phyloP scores from a whole-genome alignment of 305 asterid species.

The Fraxinus greggii region DNA sequence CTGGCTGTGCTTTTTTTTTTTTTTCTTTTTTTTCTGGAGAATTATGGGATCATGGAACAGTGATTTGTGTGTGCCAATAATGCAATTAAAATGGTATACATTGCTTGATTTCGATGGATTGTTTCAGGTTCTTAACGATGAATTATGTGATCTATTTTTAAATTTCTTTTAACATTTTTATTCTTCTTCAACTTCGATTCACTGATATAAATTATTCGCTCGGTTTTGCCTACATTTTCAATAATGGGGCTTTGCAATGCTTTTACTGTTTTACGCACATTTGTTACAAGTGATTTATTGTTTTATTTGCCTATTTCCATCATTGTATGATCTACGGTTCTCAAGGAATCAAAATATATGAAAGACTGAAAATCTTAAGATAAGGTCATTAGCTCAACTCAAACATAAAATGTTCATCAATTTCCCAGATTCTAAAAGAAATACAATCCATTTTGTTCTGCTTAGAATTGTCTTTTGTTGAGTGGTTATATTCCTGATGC shows the following conservation, averaged over 20 bases:
- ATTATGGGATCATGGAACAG: background rate
- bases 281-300: background rate
- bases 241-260: background rate
- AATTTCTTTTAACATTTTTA: background rate
- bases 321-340: background rate
- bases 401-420: background rate
- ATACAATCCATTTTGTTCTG: background rate
- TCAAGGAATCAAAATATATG: background rate
- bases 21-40: background rate
- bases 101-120: background rate
- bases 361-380: background rate
- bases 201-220: background rate
- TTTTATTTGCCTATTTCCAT: background rate
- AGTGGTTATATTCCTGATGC: background rate
- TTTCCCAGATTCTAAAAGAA: background rate
- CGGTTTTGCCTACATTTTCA: background rate
- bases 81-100: conserved; percentile 15
- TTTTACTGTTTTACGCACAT: background rate
- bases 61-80: background rate
- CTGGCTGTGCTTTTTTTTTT: too few relatives aligned
- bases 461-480: background rate
- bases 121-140: background rate
- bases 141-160: background rate
- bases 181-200: background rate
- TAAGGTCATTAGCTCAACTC: background rate